These are phyloP conservation scores for Pseudopyrenochaeta lycopersici DNA, from an alignment of 2,329 filamentous ascomycete genomes.

Conservation along the genomic window DNA sequence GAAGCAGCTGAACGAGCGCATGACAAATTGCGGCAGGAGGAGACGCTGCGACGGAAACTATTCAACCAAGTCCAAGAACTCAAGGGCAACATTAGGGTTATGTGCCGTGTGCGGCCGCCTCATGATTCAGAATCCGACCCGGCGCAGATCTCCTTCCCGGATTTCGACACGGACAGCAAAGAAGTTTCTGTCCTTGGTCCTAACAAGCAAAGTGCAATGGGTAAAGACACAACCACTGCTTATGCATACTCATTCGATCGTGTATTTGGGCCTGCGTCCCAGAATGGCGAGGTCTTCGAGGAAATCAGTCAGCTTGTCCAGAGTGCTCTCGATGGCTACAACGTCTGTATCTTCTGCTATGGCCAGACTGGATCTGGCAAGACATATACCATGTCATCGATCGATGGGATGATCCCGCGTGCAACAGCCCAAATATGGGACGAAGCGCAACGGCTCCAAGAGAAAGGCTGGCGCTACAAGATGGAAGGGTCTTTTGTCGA, in stretches of 20 bases:
- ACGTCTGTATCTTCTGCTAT: constrained; percentile 98
- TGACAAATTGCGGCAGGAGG: constrained; percentile 87
- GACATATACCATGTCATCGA: constrained; percentile 95
- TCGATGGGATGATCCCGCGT: constrained; percentile 93
- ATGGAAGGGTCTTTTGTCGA: constrained; percentile 97
- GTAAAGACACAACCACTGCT: constrained; percentile 77
- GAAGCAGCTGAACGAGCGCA: constrained; percentile 74
- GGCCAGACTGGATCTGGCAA: constrained; percentile 97
- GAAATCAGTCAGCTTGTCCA: constrained; percentile 98
- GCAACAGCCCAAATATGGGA: constrained; percentile 94
- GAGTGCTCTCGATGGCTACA: constrained; percentile 95
- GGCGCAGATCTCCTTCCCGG: constrained; percentile 81
- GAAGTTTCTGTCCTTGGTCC: constrained; percentile 86
- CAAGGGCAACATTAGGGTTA: constrained; percentile 97
- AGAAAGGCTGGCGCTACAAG: constrained; percentile 92
- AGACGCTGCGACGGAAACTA: constrained; percentile 86
- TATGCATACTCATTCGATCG: constrained; percentile 92
- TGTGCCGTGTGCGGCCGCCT: constrained; percentile 92
- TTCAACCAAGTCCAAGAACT: constrained; percentile 99
- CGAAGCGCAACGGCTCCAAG: constrained; percentile 81
- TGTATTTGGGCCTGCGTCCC: constrained; percentile 80
- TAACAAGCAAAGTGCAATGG: constrained; percentile 84
- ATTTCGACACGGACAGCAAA: constrained; percentile 80
- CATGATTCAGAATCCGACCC: constrained; percentile 64
- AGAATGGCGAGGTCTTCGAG: constrained; percentile 89